Evolutionary conservation across 805 yeast genomes (phyloP).

Genomic region (Nakazawaea ishiwadae): DNA sequence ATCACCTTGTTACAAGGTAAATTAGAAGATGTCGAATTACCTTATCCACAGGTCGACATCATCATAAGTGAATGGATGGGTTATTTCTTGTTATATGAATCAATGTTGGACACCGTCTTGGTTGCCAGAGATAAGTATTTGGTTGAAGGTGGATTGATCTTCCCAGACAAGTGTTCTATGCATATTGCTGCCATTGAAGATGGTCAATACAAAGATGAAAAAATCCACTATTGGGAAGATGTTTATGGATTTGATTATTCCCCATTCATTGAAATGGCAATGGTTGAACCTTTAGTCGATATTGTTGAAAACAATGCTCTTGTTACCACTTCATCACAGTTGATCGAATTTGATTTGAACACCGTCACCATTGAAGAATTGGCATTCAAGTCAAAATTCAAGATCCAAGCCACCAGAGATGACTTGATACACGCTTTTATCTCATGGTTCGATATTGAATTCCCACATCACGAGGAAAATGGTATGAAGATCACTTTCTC

Average conservation of each 20-base stretch:
- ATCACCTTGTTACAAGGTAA: slow-evolving; percentile 90
- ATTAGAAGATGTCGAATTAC: slow-evolving; percentile 86
- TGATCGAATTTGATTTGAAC: slow-evolving; percentile 84
- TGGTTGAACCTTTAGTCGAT: slow-evolving; percentile 94
- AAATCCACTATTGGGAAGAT: slow-evolving; percentile 91
- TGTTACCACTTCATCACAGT: slow-evolving; percentile 63
- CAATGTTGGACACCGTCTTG: slow-evolving; percentile 95
- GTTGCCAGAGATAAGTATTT: slow-evolving; percentile 90
- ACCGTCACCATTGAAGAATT: slow-evolving; percentile 81
- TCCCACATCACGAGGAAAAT: slow-evolving; percentile 53
- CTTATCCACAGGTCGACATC: slow-evolving; percentile 86
- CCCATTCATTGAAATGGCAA: slow-evolving; percentile 81
- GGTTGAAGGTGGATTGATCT: slow-evolving; percentile 78
- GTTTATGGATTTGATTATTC: slow-evolving; percentile 96
- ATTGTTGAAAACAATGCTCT: slow-evolving; percentile 77
- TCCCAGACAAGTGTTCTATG: slow-evolving; percentile 92
- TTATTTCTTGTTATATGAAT: slow-evolving; percentile 89
- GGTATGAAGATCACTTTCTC: slow-evolving; percentile 68
- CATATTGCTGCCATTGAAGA: slow-evolving; percentile 92
- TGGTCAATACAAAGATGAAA: slow-evolving; percentile 85
- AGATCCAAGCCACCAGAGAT: slow-evolving; percentile 66
- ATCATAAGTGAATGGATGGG: slow-evolving; percentile 99
- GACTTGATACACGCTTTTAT: slow-evolving; percentile 86
- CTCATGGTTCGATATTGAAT: slow-evolving; percentile 93
- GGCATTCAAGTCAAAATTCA: slow-evolving; percentile 68